Percentiles rank a stretch among this genome's conserved stretches.
Evolutionary conservation across 2,329 filamentous ascomycete genomes (phyloP).

Genomic region (Neoscytalidium dimidiatum): DNA sequence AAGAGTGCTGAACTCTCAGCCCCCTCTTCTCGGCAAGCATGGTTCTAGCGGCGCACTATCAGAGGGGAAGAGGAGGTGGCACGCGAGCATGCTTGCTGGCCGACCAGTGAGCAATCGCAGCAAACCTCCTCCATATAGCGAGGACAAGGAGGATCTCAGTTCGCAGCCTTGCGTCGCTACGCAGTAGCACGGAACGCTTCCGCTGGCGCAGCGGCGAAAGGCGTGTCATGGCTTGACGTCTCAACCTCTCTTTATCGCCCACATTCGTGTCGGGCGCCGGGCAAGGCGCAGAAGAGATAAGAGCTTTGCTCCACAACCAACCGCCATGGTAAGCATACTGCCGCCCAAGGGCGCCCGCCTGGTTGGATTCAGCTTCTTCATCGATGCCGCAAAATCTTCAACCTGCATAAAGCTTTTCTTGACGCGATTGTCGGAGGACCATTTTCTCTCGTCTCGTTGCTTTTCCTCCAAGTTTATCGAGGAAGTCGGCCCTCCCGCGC

Average conservation of each 20-base stretch:
- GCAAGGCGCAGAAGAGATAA: background rate
- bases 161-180: background rate
- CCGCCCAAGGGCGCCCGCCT: background rate
- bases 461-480: background rate
- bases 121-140: background rate
- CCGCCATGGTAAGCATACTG: background rate
- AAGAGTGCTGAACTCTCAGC: background rate
- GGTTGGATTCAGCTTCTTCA: background rate
- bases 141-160: background rate
- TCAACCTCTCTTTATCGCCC: constrained; percentile 2
- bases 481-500: background rate
- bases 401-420: background rate
- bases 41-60: background rate
- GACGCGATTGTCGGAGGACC: background rate
- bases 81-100: background rate
- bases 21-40: background rate
- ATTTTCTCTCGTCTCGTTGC: background rate
- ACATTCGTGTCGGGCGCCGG: background rate
- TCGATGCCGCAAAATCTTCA: background rate
- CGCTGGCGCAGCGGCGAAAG: background rate
- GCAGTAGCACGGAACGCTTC: background rate
- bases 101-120: background rate
- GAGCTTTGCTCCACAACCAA: constrained; percentile 1
- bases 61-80: background rate
- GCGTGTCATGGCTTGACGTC: background rate